Percentiles rank a stretch among this genome's conserved stretches.
phyloP scores from a whole-genome alignment of 352 stramenopile species.

The Phytophthora nicotianae region DNA sequence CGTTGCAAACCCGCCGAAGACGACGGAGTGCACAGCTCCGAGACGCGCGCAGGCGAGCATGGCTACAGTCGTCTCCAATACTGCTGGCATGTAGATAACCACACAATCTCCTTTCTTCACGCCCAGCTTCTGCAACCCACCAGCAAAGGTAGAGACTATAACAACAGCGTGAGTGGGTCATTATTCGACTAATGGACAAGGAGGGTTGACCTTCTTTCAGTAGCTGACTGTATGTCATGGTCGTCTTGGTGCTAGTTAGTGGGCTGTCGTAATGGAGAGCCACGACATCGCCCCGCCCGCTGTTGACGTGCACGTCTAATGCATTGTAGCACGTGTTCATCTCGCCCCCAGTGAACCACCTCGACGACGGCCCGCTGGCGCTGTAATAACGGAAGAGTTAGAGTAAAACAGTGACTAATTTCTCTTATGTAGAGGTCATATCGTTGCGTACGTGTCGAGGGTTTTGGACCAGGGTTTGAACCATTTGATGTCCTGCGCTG shows the following conservation, averaged over 20 bases:
- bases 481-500: slow-evolving; percentile 56
- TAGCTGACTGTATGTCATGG: slow-evolving; percentile 77
- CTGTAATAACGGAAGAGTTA: slow-evolving; percentile 21
- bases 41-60: slow-evolving; percentile 98
- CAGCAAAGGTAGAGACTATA: slow-evolving; percentile 65
- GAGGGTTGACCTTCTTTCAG: slow-evolving; percentile 53
- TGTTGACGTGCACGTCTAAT: slow-evolving; percentile 61
- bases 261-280: slow-evolving; percentile 70
- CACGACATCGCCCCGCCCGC: slow-evolving; percentile 54
- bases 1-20: slow-evolving; percentile 91
- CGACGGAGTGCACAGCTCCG: slow-evolving; percentile 93
- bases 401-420: not conserved
- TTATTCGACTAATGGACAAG: not conserved
- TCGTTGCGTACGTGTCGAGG: slow-evolving; percentile 42
- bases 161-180: slow-evolving; percentile 3
- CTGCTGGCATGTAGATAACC: slow-evolving; percentile 97
- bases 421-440: not conserved
- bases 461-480: slow-evolving; percentile 55
- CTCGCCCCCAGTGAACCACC: slow-evolving; percentile 63
- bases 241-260: slow-evolving; percentile 60
- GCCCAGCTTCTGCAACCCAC: slow-evolving; percentile 59
- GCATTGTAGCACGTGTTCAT: slow-evolving; percentile 79
- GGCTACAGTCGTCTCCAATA: slow-evolving; percentile 94
- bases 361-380: slow-evolving; percentile 35
- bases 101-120: slow-evolving; percentile 92